Base-by-base conservation (phyloP, 306 rosid species). In the Begonia loranthoides region DNA sequence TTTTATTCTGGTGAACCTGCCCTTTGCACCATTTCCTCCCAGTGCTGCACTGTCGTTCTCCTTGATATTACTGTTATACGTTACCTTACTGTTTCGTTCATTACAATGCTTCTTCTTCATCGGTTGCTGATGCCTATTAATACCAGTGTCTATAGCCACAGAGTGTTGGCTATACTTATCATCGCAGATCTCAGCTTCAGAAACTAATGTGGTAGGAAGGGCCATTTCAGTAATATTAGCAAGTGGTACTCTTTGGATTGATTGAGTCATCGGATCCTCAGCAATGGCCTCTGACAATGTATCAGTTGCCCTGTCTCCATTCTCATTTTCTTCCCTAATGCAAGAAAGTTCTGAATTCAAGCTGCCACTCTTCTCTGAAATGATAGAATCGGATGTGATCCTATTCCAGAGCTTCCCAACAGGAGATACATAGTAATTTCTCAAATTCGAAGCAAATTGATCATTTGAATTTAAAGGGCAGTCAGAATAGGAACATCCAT, bases 271-370 rank as follows among this genome's bases (percentile, higher is more conserved):
- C 53, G 51, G 44, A 41, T 63, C 70, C 9, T 70, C 62, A 53
- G 45, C 68, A 57, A 62, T 58, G 60, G 61, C 79, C 24, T 52
- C 70, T 12, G 54, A 70, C 62, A 64, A 67, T 28, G 72, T 65
- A 45, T 75, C 72, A 45, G 75, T 75, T 24, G 67, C 58, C 63
- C 81, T 94, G 47, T 78, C 94, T 19, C 60, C 46, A 55, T 70
- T 81, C 74, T 87, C 99, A 57, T 73, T 77, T 73, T 83, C 99
- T 75, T 92, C 99, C 40, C 41, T 61, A 47, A 92, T 87, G 76
- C 88, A 76, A 24, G 96, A 93, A 66, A 92, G 99, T 62, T 92
- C 99, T 28, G 59, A 64, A 57, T 63, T 80, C 61, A 66, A 71
- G 78, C 76, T 80, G 63, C 55, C 64, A 12, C 70, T 70, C 73